phyloP scores from a whole-genome alignment of 2,329 filamentous ascomycete genomes.

The Penicillium corylophilum region DNA sequence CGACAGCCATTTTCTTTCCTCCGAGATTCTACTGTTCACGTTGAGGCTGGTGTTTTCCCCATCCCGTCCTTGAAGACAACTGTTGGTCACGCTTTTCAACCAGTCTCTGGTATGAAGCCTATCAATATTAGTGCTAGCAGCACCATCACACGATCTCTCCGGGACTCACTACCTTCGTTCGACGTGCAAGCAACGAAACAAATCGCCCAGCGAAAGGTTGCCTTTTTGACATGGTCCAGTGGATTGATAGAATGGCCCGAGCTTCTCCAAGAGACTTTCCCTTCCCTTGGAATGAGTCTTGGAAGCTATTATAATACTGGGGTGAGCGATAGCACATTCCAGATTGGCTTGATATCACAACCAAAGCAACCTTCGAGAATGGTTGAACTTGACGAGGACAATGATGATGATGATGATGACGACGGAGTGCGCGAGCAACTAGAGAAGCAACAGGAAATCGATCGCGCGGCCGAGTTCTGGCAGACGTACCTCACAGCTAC shows the following conservation, averaged over 20 bases:
- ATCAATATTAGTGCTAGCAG: slow-evolving; percentile 32
- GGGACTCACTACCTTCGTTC: slow-evolving; percentile 30
- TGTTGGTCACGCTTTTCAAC: slow-evolving; percentile 31
- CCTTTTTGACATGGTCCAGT: slow-evolving; percentile 38
- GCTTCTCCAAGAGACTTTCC: slow-evolving; percentile 24
- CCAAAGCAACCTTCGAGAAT: slow-evolving; percentile 19
- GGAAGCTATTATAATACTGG: slow-evolving; percentile 18
- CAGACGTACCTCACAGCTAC: slow-evolving; percentile 30
- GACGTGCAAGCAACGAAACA: slow-evolving; percentile 32
- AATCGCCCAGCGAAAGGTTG: slow-evolving; percentile 31
- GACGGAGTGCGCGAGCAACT: slow-evolving; percentile 8
- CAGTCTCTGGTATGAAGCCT: slow-evolving; percentile 33
- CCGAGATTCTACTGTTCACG: slow-evolving; percentile 29
- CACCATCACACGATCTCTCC: slow-evolving; percentile 30
- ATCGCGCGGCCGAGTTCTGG: slow-evolving; percentile 35
- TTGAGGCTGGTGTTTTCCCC: slow-evolving; percentile 34
- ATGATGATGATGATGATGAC: slow-evolving; percentile 23
- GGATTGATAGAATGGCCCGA: slow-evolving; percentile 39
- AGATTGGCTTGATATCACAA: slow-evolving; percentile 34
- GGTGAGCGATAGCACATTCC: slow-evolving; percentile 30
- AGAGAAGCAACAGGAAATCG: slow-evolving; percentile 18
- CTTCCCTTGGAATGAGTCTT: slow-evolving; percentile 23
- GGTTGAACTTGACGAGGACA: slow-evolving; percentile 25
- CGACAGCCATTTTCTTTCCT: slow-evolving; percentile 33
- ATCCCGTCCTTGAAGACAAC: slow-evolving; percentile 28